A percentile compares a stretch with the other conserved stretches of the same genome.
phyloP scores from a whole-genome alignment of 106 monocot species.

The Dendrobium chrysotoxum region DNA sequence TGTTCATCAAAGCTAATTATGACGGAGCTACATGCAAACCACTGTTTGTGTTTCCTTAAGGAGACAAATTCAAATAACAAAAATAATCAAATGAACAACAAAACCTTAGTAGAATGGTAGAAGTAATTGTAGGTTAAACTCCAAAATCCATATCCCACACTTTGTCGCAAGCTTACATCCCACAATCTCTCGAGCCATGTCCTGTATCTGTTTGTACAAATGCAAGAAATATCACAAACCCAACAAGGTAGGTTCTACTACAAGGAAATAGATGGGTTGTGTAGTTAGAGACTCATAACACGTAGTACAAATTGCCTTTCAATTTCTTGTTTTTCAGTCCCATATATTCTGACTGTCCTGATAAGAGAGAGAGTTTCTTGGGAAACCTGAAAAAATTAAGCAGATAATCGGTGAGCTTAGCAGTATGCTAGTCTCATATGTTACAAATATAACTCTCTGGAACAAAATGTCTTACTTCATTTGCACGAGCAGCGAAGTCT shows the following conservation, averaged over 20 bases:
- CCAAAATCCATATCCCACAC: slow-evolving; percentile 82
- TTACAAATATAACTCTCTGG: neutral
- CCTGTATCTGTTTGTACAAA: slow-evolving; percentile 38
- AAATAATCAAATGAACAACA: slow-evolving; percentile 4
- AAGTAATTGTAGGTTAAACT: slow-evolving; percentile 70
- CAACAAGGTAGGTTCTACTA: neutral
- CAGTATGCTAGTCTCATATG: neutral
- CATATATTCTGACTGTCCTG: slow-evolving; percentile 87
- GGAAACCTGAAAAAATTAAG: slow-evolving; percentile 51
- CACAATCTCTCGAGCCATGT: slow-evolving; percentile 67
- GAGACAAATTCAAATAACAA: neutral
- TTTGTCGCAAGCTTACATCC: slow-evolving; percentile 67
- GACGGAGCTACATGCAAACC: neutral
- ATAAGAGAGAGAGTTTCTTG: slow-evolving; percentile 79
- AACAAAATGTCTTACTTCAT: slow-evolving; percentile 48
- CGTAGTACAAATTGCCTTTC: slow-evolving; percentile 33
- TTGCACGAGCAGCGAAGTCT: slow-evolving; percentile 78
- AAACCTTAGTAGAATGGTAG: slow-evolving; percentile 95
- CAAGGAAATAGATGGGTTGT: neutral
- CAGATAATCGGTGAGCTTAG: neutral
- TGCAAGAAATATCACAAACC: neutral
- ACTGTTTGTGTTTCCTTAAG: neutral
- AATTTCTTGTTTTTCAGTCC: slow-evolving; percentile 84
- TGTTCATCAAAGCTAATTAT: neutral
- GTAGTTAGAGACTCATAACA: neutral